Evolutionary conservation across 2,329 filamentous ascomycete genomes (phyloP), one percentile per base, ranked within the genome.

Genomic region (Monosporascus cannonballus): DNA sequence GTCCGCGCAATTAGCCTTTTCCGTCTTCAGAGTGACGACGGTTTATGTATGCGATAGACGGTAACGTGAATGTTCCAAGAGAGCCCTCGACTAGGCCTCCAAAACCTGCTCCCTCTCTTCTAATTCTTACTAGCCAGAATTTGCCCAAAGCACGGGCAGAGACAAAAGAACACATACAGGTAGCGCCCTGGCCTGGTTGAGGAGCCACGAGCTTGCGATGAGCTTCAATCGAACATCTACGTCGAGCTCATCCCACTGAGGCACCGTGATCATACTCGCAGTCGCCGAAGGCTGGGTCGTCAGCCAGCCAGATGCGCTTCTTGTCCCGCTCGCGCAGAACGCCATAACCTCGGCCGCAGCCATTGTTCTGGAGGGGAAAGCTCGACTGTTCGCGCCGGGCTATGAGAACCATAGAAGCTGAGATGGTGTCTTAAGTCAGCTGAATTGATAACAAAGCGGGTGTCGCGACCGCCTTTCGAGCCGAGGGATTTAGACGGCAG

Each of bases 391-490:
- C 64, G 67, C 67, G 64, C 61, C 60, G 60, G 59, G 68, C 63
- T 69, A 68, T 71, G 69, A 73, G 67, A 78, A 73, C 73, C 79
- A 82, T 82, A 77, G 75, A 75, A 72, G 72, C 75, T 73, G 61
- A 52, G 50, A 55, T 57, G 45, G 58, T 51, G 61, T 56, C 59
- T 60, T 55, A n/a, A 54, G 62, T 55, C 54, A 55, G 55, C 47
- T 52, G 24, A 39, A 47, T 52, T 49, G 50, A 51, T 56, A 51
- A 53, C 44, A 46, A 53, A 38, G 42, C 7, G 27, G 36, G 48
- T 14, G 50, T 39, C 22, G 14, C 17, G 22, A 17, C 30, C 11
- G 42, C 18, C n/a, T 8, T n/a, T n/a, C 22, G 22, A 3, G 14
- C 3, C 24, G 22, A 46, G 25, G 24, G 14, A 2, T 1, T 24